Percentiles rank a stretch among this genome's conserved stretches.
These are phyloP conservation scores for Pyrenochaeta sp. DNA, from an alignment of 2,329 filamentous ascomycete species.

Conservation along the genomic window DNA sequence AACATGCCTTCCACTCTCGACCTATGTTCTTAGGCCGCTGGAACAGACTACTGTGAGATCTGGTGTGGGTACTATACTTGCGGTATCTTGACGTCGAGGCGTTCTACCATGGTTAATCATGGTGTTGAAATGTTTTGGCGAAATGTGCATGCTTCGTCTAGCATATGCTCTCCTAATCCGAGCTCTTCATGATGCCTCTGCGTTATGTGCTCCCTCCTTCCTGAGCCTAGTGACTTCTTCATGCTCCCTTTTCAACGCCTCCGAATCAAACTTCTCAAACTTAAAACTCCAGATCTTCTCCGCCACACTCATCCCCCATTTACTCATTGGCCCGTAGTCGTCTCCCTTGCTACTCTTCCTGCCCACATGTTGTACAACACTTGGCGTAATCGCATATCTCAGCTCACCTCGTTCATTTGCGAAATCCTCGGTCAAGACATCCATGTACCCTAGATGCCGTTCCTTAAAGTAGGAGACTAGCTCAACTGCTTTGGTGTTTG, in stretches of 20 bases:
- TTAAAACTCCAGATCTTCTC: slow-evolving; percentile 53
- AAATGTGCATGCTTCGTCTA: background rate
- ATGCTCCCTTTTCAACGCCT: slow-evolving; percentile 41
- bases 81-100: too few species aligned
- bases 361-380: slow-evolving; percentile 57
- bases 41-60: background rate
- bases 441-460: slow-evolving; percentile 47
- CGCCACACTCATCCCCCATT: slow-evolving; percentile 40
- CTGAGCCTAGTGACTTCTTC: slow-evolving; percentile 19
- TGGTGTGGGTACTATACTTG: too few species aligned
- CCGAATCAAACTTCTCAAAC: slow-evolving; percentile 46
- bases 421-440: slow-evolving; percentile 54
- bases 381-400: slow-evolving; percentile 55
- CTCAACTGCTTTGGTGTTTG: slow-evolving; percentile 38
- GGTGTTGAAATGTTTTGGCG: background rate
- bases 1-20: background rate
- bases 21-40: background rate
- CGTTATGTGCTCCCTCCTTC: background rate
- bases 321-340: slow-evolving; percentile 33
- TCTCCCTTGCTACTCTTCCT: slow-evolving; percentile 50
- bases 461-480: slow-evolving; percentile 45
- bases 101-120: background rate
- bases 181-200: background rate
- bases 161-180: background rate
- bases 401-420: slow-evolving; percentile 50